Evolutionary conservation across 2,329 filamentous ascomycete genomes (phyloP).

Genomic region (Sphaerulina populicola): DNA sequence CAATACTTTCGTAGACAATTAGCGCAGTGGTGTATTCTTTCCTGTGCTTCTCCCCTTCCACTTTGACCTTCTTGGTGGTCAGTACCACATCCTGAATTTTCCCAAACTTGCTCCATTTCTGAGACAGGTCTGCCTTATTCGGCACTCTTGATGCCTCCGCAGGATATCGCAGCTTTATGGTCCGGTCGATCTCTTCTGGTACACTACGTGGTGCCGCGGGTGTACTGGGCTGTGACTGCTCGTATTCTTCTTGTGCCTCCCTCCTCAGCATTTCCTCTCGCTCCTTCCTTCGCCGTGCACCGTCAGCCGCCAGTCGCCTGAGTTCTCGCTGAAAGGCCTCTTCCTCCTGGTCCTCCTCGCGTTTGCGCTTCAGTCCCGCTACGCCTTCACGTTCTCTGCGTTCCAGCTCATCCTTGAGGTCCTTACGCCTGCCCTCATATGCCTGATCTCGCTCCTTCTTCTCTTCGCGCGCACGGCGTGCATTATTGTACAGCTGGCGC

Average conservation of each 20-base stretch:
- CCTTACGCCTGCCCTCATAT: constrained; percentile 63
- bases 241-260: constrained; percentile 44
- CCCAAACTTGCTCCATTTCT: constrained; percentile 49
- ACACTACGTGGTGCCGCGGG: not conserved
- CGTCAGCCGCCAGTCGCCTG: constrained; percentile 41
- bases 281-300: constrained; percentile 49
- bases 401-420: constrained; percentile 82
- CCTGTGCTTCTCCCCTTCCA: constrained; percentile 27
- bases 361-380: constrained; percentile 37
- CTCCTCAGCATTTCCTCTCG: constrained; percentile 45
- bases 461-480: constrained; percentile 61
- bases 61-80: constrained; percentile 46
- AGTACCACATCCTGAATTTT: constrained; percentile 48
- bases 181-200: constrained; percentile 49
- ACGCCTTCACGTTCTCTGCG: constrained; percentile 52
- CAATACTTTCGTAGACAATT: constrained; percentile 50
- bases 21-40: constrained; percentile 41
- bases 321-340: constrained; percentile 51
- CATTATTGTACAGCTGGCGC: constrained; percentile 69
- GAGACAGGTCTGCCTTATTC: constrained; percentile 41
- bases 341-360: constrained; percentile 42
- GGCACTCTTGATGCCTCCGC: constrained; percentile 25
- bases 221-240: constrained; percentile 24
- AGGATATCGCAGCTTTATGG: constrained; percentile 48
- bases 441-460: constrained; percentile 62